Base-by-base conservation (phyloP, 768 basidiomycete genomes). In the Russula lepida region DNA sequence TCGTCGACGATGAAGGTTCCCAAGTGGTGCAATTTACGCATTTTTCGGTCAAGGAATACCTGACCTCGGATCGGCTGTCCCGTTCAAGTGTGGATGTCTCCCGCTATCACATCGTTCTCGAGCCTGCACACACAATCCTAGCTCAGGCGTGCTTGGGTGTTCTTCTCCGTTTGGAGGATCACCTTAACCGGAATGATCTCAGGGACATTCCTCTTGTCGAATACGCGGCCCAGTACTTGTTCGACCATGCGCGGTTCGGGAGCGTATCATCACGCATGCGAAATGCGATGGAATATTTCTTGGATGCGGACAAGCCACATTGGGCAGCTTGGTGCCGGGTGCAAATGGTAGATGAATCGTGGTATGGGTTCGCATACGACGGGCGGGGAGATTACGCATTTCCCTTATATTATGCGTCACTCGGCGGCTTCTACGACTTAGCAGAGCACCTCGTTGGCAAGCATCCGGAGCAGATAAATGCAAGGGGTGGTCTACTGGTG, bases 1-100 rank as follows among this genome's bases (percentile, higher is more conserved):
- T 44, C 41, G n/a, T 44, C 41, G 23, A 46, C 11, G 19, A 41
- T 6, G 41, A 25, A 1, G 6, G 3, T 9, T 56, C 39, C 28
- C 23, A 41, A 33, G 27, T 61, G 15, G 60, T 61, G 4, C 47
- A 61, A 15, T 61, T 61, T 6, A 50, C 60, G 0, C 60, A 60
- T 30, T 15, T 50, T 28, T 60, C 60, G 1, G 60, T 60, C 3
- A 54, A 60, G 12, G 60, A 56, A 21, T 60, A 41, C 25, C 39
- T 60, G 2, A 60, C 28, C 2, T 60, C 60, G 2, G 23, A 35
- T 33, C 54, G 30, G 3, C 54, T 56, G 2, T 30, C 54, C 0
- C 11, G 27, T 23, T 30, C 57, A 51, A 32, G 9, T 15, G 23
- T 15, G 15, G 43, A 51, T 17, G 32, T 51, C 37, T 58, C 48